Evolutionary conservation across 495 filamentous ascomycete species (phyloP).

Genomic region (Bacidia rubella): DNA sequence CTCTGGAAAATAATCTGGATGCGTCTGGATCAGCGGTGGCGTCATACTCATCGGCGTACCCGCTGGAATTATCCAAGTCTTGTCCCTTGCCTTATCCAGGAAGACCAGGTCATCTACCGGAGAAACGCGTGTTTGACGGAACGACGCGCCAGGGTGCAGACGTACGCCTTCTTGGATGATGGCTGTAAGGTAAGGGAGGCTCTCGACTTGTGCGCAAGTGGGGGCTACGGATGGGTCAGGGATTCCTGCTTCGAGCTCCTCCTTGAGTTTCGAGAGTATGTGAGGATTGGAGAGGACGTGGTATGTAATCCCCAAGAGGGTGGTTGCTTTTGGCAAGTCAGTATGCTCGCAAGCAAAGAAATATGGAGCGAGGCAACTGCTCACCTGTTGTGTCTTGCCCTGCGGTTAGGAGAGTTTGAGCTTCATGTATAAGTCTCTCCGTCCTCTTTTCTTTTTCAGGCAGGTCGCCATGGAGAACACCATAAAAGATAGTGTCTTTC

Average conservation of each 20-base stretch:
- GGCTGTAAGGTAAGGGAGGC: conserved; percentile 16
- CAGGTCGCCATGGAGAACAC: too few relatives aligned
- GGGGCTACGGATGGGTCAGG: conserved; percentile 13
- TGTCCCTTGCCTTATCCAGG: conserved; percentile 3
- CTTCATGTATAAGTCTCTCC: too few relatives aligned
- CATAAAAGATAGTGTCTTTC: too few relatives aligned
- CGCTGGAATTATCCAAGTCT: conserved; percentile 31
- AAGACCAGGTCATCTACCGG: conserved; percentile 24
- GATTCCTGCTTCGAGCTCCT: conserved; percentile 19
- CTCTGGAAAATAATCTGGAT: conserved; percentile 18
- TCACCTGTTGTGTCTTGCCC: too few relatives aligned
- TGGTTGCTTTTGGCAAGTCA: too few relatives aligned
- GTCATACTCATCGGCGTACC: conserved; percentile 33
- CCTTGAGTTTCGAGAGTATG: conserved; percentile 16
- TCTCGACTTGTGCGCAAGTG: conserved; percentile 9
- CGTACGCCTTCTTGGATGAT: conserved; percentile 25
- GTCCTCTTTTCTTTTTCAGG: too few relatives aligned
- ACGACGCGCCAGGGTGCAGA: conserved; percentile 19
- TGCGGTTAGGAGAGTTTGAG: too few relatives aligned
- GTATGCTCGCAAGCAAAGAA: background rate
- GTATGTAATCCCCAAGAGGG: conserved; percentile 19
- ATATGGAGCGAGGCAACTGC: too few relatives aligned
- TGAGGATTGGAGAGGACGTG: conserved; percentile 14
- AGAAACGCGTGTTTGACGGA: conserved; percentile 17
- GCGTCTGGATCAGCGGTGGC: conserved; percentile 20